phyloP scores from a whole-genome alignment of 23 red algal species.

The Cyanidium caldarium region DNA sequence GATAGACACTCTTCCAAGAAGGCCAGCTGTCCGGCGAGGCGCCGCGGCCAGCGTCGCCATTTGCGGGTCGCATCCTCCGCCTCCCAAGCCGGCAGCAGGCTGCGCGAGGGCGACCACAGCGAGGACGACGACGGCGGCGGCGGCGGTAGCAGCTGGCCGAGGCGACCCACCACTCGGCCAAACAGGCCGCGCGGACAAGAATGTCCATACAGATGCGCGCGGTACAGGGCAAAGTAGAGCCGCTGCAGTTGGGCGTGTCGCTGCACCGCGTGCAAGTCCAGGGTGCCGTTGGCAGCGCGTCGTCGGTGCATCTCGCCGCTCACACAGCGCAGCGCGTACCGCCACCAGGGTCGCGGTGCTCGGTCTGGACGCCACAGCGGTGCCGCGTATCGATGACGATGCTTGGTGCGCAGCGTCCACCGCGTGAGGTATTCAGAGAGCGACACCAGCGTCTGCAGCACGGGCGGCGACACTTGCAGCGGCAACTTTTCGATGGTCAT shows the following conservation, averaged over 20 bases:
- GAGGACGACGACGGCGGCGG: neutral
- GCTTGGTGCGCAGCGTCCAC: too few species aligned
- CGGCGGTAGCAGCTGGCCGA: too few species aligned
- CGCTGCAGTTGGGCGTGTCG: neutral
- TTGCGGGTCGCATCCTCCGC: too few species aligned
- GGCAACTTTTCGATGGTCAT: too few species aligned
- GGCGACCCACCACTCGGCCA: neutral
- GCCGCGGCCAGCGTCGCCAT: neutral
- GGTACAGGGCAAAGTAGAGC: neutral
- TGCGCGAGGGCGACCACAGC: neutral
- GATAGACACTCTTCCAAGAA: neutral
- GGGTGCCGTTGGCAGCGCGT: neutral
- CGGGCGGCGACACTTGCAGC: too few species aligned
- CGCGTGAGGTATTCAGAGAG: too few species aligned
- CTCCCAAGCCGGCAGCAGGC: neutral
- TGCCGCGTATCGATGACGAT: too few species aligned
- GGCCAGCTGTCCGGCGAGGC: neutral
- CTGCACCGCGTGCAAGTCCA: neutral
- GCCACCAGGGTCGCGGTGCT: neutral
- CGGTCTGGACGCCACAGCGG: too few species aligned
- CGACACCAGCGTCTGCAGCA: too few species aligned
- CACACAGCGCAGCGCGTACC: slow-evolving; percentile 2
- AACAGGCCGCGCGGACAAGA: neutral
- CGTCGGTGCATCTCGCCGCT: neutral
- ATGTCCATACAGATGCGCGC: neutral